Conservation (phyloP, 2,329 filamentous ascomycete species). For the Microsporum audouinii region DNA sequence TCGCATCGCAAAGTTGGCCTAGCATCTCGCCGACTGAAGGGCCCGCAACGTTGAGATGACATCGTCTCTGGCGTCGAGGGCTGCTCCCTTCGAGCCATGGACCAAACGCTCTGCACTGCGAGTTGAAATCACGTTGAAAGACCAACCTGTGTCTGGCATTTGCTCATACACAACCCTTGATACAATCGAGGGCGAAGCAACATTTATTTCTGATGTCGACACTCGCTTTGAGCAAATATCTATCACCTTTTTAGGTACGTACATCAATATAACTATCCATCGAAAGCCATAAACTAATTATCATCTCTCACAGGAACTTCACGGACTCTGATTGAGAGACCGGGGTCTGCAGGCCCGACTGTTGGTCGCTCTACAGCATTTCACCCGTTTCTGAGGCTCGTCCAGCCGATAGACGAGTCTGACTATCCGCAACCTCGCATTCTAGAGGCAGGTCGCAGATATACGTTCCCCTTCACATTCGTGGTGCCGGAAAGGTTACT, state of each 20-base stretch:
- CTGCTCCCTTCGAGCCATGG: constrained; percentile 5
- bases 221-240: constrained; percentile 20
- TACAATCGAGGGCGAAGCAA: constrained; percentile 22
- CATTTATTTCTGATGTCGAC: constrained; percentile 21
- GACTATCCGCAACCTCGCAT: constrained; percentile 46
- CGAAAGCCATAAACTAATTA: not conserved
- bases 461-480: constrained; percentile 53
- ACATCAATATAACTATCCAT: constrained; percentile 6
- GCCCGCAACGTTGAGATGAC: not conserved
- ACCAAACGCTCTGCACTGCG: not conserved
- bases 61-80: not conserved
- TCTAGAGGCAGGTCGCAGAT: constrained; percentile 43
- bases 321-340: constrained; percentile 44
- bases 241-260: constrained; percentile 23
- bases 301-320: constrained; percentile 32
- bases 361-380: constrained; percentile 44
- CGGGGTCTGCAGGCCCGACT: constrained; percentile 41
- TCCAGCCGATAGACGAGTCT: constrained; percentile 45
- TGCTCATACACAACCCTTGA: constrained; percentile 24
- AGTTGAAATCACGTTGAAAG: constrained; percentile 9
- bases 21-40: not conserved
- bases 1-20: not conserved
- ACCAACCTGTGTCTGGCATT: not conserved
- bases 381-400: constrained; percentile 51
- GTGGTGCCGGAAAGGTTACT: constrained; percentile 51